These are phyloP conservation scores for Candida odintsovae DNA, from an alignment of 805 yeast species.

Conservation along the genomic window DNA sequence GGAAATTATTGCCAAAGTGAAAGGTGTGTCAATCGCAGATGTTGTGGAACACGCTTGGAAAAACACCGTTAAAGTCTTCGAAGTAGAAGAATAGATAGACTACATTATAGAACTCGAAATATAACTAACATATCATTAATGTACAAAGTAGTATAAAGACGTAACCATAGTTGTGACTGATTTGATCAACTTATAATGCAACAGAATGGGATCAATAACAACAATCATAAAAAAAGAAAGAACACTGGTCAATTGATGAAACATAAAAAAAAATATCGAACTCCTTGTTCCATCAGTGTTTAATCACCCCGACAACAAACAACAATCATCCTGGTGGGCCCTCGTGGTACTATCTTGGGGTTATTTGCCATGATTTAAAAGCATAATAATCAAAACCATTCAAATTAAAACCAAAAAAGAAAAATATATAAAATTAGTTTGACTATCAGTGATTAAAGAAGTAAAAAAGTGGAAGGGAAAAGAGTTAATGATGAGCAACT, in stretches of 20 bases:
- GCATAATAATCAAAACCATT: background rate
- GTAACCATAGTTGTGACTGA: background rate
- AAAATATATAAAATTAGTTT: background rate
- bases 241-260: background rate
- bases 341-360: too few relatives aligned
- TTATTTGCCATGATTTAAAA: background rate
- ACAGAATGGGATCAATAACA: background rate
- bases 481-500: background rate
- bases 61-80: slow-evolving; percentile 45
- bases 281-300: background rate
- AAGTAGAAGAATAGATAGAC: slow-evolving; percentile 18
- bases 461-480: background rate
- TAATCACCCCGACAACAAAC: too few relatives aligned
- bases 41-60: slow-evolving; percentile 46
- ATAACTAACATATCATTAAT: background rate
- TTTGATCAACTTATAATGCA: background rate
- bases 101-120: background rate
- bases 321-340: too few relatives aligned
- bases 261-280: background rate
- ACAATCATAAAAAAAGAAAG: background rate
- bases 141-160: background rate
- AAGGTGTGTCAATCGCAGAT: slow-evolving; percentile 33
- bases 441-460: background rate
- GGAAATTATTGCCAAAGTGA: slow-evolving; percentile 51
- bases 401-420: background rate